Conservation (phyloP, 805 yeast genomes). For the Yueomyces sp. region DNA sequence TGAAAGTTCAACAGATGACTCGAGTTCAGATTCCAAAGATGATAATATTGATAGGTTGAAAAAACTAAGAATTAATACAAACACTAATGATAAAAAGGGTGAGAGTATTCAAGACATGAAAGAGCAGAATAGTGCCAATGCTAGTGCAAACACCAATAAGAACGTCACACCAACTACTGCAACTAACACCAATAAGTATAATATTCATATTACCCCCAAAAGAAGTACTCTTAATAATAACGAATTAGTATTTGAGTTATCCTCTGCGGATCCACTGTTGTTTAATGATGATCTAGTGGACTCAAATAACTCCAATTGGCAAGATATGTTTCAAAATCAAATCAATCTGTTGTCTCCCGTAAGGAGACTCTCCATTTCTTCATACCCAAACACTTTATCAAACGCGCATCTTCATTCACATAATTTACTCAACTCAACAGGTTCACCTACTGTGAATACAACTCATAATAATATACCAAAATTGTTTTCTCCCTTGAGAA, state of each 20-base stretch:
- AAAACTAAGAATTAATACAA: too few relatives aligned
- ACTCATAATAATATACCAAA: not conserved
- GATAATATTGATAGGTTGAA: too few relatives aligned
- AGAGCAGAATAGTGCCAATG: too few relatives aligned
- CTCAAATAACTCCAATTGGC: conserved; percentile 1
- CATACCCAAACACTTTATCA: conserved; percentile 17
- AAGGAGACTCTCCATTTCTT: conserved; percentile 11
- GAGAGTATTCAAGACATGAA: too few relatives aligned
- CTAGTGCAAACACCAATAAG: too few relatives aligned
- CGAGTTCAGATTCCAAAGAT: too few relatives aligned
- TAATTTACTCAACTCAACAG: not conserved
- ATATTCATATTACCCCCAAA: not conserved
- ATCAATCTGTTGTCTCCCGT: conserved; percentile 2
- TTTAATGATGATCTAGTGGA: conserved; percentile 10
- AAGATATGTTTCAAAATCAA: conserved; percentile 1
- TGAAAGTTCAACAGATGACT: too few relatives aligned
- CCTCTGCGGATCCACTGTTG: conserved; percentile 22
- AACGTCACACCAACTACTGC: too few relatives aligned
- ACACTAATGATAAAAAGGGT: too few relatives aligned
- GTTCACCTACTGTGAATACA: not conserved
- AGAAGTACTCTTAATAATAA: conserved; percentile 2
- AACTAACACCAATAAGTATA: too few relatives aligned
- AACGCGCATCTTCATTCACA: conserved; percentile 3
- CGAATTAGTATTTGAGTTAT: conserved; percentile 19
- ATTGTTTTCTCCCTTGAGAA: not conserved